Evolutionary conservation across 768 basidiomycete genomes (phyloP).

Genomic region (Leccinum variicolor): DNA sequence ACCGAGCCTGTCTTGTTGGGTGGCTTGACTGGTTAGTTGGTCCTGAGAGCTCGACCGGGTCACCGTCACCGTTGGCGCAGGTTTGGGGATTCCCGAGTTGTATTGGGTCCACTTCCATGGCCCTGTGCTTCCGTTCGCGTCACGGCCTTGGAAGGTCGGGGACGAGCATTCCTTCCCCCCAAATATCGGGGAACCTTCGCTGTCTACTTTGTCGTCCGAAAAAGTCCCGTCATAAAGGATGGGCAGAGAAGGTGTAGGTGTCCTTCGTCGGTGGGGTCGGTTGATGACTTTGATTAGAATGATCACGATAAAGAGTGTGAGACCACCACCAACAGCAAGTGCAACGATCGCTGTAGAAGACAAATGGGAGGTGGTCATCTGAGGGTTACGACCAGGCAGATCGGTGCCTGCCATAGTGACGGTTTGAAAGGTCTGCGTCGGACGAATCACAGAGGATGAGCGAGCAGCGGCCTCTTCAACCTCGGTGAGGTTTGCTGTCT

Average conservation of each 20-base stretch:
- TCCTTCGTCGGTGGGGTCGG: constrained; percentile 49
- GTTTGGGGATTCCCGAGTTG: constrained; percentile 35
- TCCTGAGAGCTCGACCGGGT: constrained; percentile 24
- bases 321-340: constrained; percentile 49
- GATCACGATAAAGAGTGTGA: constrained; percentile 46
- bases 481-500: constrained; percentile 25
- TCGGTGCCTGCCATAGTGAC: not conserved
- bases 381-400: constrained; percentile 6
- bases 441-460: constrained; percentile 5
- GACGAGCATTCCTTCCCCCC: constrained; percentile 70
- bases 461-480: constrained; percentile 14
- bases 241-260: constrained; percentile 71
- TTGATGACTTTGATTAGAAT: constrained; percentile 46
- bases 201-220: constrained; percentile 42
- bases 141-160: constrained; percentile 19
- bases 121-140: constrained; percentile 40
- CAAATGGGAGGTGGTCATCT: constrained; percentile 31
- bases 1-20: constrained; percentile 6
- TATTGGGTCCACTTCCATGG: constrained; percentile 60
- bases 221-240: constrained; percentile 57
- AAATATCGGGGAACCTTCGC: constrained; percentile 68
- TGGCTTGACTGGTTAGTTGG: constrained; percentile 6
- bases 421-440: constrained; percentile 7
- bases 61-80: constrained; percentile 20
- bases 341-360: constrained; percentile 49